Base-by-base conservation (phyloP, 2,329 filamentous ascomycete genomes). In the Beauveria sp. region DNA sequence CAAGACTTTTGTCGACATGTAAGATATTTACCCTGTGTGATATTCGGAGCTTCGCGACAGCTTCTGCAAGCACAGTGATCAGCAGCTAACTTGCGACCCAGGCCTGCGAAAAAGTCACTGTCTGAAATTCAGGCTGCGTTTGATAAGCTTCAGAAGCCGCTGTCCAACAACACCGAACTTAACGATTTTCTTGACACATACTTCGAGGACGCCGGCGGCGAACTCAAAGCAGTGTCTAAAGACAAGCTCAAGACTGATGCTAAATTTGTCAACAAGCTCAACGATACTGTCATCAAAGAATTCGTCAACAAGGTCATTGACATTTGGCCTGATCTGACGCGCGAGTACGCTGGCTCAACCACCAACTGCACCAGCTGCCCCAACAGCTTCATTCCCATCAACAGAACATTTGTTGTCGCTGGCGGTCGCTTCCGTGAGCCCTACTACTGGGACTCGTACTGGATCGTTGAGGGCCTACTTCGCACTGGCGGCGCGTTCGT, bases 391-490 rank as follows among this genome's bases (percentile, higher is more conserved):
- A 83, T 89, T 61, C 83, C 85, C 7, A 69, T 89, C 62, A 87
- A 86, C 67, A 81, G 84, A 61, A 86, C 84, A 3, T 89, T 89
- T 67, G 84, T 89, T n/a, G 80, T 89, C 18, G 85, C 86, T 3
- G 86, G 86, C 14, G 86, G 86, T n/a, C 83, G 86, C 34, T 89
- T 89, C 76, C 78, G 86, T 40, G 86, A 89, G 71, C 80, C 84
- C 2, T 89, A 89, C 69, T 89, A 89, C 70, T 89, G 86, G 86
- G 85, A 89, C 70, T 85, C 84, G 37, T 88, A 82, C 73, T 88
- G 84, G 85, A 86, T 88, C 54, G 66, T 89, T 52, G 82, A 87
- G 71, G 86, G 86, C 26, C 76, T 89, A 26, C 72, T 89, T 40
- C 80, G 86, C 52, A 88, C 85, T 0, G 80, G 84, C 18, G 86